Evolutionary conservation across 352 stramenopile genomes (phyloP), one percentile per base, ranked within the genome.

Genomic region (Pythium sp.): DNA sequence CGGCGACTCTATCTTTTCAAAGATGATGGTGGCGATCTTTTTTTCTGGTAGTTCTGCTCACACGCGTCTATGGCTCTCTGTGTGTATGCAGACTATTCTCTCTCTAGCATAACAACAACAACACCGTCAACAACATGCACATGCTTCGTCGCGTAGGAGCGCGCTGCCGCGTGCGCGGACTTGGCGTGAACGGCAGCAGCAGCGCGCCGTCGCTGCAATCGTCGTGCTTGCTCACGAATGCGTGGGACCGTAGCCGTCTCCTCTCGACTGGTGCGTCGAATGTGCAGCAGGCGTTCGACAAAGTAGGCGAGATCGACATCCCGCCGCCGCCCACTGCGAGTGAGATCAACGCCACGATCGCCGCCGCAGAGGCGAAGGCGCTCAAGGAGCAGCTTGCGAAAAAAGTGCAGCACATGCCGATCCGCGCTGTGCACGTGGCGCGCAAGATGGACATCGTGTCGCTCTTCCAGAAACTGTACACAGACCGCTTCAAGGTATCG

Each of bases 381-480:
- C 77, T 82, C 24, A 74, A 76, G 28, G 71, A 78, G 30, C 63
- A 76, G 55, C 69, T 82, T 57, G 72, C 69, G 22, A 89, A 87
- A 71, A 72, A 67, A 59, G 73, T 93, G 55, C 81, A 65, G 38
- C 64, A 70, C 32, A 64, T 70, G 87, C 83, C 81, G 14, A 93
- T 95, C 49, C 82, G 86, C 57, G 87, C 89, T 18, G 84, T 95
- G 57, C 87, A 95, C 68, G 72, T 94, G 53, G 87, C 87, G 28
- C 85, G 86, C 43, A 93, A 94, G 75, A 93, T 95, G 80, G 86
- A 96, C 75, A 92, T 94, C 62, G 75, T 87, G 36, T 78, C 76
- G 41, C 84, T 96, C 64, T 96, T 95, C 73, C 80, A 93, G 76
- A 92, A 92, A 70, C 79, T 95, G 41, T 96, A 93, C 74, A 93